Percentiles rank a stretch among this genome's conserved stretches.
Conservation (phyloP, 352 stramenopile genomes). For the Aphanomyces astaci region DNA sequence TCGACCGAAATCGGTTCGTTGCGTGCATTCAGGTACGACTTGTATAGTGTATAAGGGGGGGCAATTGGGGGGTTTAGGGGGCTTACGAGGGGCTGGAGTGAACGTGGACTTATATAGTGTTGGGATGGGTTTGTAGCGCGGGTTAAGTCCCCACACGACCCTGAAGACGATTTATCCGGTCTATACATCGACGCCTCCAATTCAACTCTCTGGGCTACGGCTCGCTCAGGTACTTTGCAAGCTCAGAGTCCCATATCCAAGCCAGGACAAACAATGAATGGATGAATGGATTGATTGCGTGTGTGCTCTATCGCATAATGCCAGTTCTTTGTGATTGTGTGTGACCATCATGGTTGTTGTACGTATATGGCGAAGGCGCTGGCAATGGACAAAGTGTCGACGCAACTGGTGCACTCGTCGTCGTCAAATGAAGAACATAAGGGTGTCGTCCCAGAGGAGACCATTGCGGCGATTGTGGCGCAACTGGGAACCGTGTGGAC, state of each 20-base stretch:
- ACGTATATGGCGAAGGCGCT: constrained; percentile 4
- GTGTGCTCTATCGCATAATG: too few species aligned
- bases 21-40: constrained; percentile 31
- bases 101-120: too few species aligned
- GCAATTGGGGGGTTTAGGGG: too few species aligned
- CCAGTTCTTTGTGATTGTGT: too few species aligned
- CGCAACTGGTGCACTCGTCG: too few species aligned
- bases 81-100: too few species aligned
- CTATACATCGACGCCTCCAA: background rate
- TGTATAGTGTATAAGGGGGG: too few species aligned
- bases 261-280: too few species aligned
- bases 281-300: too few species aligned
- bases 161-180: background rate
- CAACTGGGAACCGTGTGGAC: constrained; percentile 39
- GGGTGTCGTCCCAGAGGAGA: background rate
- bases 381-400: constrained; percentile 7
- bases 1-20: constrained; percentile 52
- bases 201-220: background rate
- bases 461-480: background rate
- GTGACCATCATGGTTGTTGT: background rate
- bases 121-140: constrained; percentile 1
- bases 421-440: too few species aligned
- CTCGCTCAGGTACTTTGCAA: constrained; percentile 9
- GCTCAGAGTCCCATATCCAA: too few species aligned
- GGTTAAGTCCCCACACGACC: background rate